Percentiles rank a stretch among this genome's conserved stretches.
Evolutionary conservation across 495 filamentous ascomycete genomes (phyloP).

Genomic region (Cryomyces minteri): DNA sequence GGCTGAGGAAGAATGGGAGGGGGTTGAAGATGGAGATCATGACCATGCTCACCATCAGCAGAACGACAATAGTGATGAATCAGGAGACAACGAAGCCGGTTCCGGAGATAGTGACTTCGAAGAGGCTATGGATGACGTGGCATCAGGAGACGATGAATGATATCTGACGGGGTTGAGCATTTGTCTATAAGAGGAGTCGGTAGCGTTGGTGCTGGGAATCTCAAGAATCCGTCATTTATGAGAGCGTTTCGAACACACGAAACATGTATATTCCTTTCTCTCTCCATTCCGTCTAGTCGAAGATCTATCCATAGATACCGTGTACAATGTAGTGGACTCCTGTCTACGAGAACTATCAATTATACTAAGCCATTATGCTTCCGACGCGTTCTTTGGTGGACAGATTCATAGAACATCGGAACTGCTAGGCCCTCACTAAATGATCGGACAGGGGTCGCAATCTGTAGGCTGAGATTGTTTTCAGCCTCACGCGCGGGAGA

Average conservation of each 20-base stretch:
- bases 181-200: background rate
- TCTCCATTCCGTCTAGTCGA: background rate
- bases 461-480: no score
- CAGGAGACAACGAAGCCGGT: background rate
- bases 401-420: no score
- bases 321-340: background rate
- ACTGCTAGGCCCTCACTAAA: no score
- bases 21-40: background rate
- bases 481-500: no score
- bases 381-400: no score
- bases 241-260: background rate
- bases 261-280: background rate
- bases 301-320: background rate
- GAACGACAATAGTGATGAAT: background rate
- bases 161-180: background rate
- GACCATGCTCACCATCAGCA: background rate
- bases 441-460: no score
- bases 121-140: background rate
- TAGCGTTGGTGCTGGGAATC: background rate
- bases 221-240: slow-evolving; percentile 1
- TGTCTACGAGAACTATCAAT: background rate
- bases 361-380: no score
- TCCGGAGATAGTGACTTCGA: background rate
- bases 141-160: background rate
- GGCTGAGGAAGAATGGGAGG: slow-evolving; percentile 1